Evolutionary conservation across 768 basidiomycete species (phyloP), one percentile per base, ranked within the genome.

Genomic region (Phylloporus rhodoxanthus): DNA sequence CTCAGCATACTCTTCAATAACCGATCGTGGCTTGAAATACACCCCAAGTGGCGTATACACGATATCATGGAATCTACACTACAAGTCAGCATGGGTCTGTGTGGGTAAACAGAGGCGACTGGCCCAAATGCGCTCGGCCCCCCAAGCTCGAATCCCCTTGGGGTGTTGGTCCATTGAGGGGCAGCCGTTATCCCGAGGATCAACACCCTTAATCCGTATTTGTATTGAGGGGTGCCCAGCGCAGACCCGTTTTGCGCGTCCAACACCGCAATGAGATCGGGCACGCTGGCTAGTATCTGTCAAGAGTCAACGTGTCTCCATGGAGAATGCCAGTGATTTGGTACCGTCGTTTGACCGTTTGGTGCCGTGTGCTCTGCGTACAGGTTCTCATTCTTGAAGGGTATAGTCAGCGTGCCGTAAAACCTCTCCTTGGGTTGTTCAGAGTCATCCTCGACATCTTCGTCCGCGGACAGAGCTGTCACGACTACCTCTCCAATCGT

Each of bases 351-450:
- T 34, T 50, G 50, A 14, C 59, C 68, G 53, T 71, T 64, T 37
- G 60, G 51, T 43, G 59, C 38, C 17, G 69, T 65, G 46, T 72
- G 55, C 52, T 75, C 74, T 8, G 77, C 80, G 34, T 72, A 75
- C 14, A 82, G 59, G 62, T 81, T 81, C 57, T 82, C 81, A 57
- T 82, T 82, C 65, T 82, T 78, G 69, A 83, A 83, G 11, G 80
- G 79, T 50, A 83, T 76, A 10, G 70, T 55, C 44, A 82, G 60
- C 3, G 62, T 67, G 36, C 65, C 63, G 13, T 59, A 41, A 39
- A 63, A 62, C 45, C 64, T 68, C 13, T 39, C 52, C 33, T 51
- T 48, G 32, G 53, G 43, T 25, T 29, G 39, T 47, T 56, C 45
- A 7, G 46, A 13, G 42, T 61, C 62, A 36, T 70, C 65, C 19